Percentiles rank a stretch among this genome's conserved stretches.
phyloP scores from a whole-genome alignment of 2,329 filamentous ascomycete genomes.

The Sarocladium oryzae region DNA sequence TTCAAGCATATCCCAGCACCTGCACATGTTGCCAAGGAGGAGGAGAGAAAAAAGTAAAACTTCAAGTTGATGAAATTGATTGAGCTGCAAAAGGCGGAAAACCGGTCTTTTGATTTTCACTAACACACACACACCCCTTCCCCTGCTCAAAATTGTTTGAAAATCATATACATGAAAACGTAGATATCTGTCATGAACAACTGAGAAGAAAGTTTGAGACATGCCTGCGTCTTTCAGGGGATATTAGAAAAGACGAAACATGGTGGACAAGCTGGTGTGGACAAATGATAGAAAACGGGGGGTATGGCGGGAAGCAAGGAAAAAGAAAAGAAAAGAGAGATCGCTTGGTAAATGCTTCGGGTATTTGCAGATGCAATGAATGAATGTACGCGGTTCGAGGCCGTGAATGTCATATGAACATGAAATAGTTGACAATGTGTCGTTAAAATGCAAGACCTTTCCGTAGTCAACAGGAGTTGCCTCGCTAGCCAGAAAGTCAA shows the following conservation, averaged over 20 bases:
- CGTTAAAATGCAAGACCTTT: too few species aligned
- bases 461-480: not conserved
- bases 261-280: not conserved
- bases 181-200: conserved; percentile 1
- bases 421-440: not conserved
- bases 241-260: not conserved
- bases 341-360: conserved; percentile 4
- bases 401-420: conserved; percentile 6
- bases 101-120: too few species aligned
- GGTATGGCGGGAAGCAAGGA: not conserved
- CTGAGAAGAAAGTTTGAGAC: not conserved
- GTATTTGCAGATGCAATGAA: conserved; percentile 2
- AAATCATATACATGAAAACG: not conserved
- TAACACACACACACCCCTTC: too few species aligned
- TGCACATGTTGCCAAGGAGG: too few species aligned
- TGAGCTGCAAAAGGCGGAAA: too few species aligned
- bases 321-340: not conserved
- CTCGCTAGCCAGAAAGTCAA: not conserved
- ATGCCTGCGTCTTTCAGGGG: too few species aligned
- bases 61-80: too few species aligned
- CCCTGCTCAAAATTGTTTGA: not conserved
- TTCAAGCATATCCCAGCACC: too few species aligned
- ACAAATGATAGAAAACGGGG: not conserved
- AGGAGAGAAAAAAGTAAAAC: not conserved
- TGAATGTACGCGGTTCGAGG: conserved; percentile 6